A percentile compares a stretch with the other conserved stretches of the same genome.
These are phyloP conservation scores for Phytophthora multivora DNA, from an alignment of 352 stramenopile species.

Conservation along the genomic window DNA sequence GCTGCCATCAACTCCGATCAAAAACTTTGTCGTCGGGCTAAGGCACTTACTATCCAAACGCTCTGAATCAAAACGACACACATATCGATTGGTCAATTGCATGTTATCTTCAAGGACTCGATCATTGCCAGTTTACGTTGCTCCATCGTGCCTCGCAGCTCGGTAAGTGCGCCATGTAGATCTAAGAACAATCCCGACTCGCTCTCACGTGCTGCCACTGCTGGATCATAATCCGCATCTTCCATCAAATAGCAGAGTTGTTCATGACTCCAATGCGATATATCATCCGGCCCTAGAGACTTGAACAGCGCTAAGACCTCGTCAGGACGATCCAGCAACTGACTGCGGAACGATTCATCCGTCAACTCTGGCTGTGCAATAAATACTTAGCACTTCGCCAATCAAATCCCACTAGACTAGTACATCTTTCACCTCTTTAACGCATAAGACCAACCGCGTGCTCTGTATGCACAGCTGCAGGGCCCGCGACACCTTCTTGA, in stretches of 20 bases:
- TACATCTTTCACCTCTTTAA: conserved; percentile 27
- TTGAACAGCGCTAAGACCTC: conserved; percentile 39
- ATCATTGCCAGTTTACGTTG: conserved; percentile 13
- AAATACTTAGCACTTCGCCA: background rate
- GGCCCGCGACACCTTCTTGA: conserved; percentile 56
- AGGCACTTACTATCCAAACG: conserved; percentile 46
- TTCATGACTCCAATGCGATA: conserved; percentile 48
- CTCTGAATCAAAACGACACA: conserved; percentile 23
- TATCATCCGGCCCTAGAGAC: conserved; percentile 24
- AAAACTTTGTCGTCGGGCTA: conserved; percentile 47
- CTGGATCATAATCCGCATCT: conserved; percentile 59
- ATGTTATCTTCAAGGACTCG: no score
- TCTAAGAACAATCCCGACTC: conserved; percentile 71
- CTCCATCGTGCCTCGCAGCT: conserved; percentile 42
- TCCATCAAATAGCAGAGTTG: conserved; percentile 55
- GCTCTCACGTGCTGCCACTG: conserved; percentile 57
- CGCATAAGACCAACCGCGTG: conserved; percentile 31
- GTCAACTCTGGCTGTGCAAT: conserved; percentile 26
- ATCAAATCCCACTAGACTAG: background rate
- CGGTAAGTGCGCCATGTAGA: conserved; percentile 41
- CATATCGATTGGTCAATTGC: background rate
- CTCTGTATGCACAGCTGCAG: conserved; percentile 56
- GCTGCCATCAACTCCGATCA: conserved; percentile 69
- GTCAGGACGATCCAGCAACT: conserved; percentile 46
- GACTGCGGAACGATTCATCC: conserved; percentile 54